These are phyloP conservation scores for Apiospora hydei DNA, from an alignment of 2,329 filamentous ascomycete genomes.

Conservation along the genomic window DNA sequence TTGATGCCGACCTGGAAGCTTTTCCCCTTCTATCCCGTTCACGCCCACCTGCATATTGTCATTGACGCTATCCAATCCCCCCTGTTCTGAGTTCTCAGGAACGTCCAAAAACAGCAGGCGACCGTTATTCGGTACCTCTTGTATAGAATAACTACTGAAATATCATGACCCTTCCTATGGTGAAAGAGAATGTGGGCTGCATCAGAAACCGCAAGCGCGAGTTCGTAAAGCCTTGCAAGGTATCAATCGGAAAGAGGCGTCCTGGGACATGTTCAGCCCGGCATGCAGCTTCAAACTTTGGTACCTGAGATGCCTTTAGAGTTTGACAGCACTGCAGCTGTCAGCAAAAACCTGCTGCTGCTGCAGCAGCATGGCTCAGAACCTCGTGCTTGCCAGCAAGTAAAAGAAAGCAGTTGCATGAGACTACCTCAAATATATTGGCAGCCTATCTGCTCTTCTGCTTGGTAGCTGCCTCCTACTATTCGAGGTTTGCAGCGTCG, in stretches of 20 bases:
- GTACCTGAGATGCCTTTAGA: conserved; percentile 14
- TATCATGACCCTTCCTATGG: background rate
- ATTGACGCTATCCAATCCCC: background rate
- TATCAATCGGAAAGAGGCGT: background rate
- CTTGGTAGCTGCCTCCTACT: background rate
- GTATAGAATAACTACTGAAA: too few species aligned
- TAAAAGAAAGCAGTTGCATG: conserved; percentile 9
- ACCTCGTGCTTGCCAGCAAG: conserved; percentile 5
- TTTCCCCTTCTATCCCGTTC: background rate
- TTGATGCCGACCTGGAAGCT: background rate
- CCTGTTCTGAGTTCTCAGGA: background rate
- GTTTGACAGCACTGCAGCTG: conserved; percentile 19
- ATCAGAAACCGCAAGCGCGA: too few species aligned
- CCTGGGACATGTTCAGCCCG: background rate
- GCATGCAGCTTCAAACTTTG: conserved; percentile 5
- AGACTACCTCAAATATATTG: conserved; percentile 5
- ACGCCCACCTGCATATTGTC: background rate
- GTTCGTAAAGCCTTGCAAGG: background rate
- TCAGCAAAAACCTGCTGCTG: conserved; percentile 2
- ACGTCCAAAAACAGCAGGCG: background rate
- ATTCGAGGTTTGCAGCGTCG: background rate
- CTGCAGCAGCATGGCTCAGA: background rate
- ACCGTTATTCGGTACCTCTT: background rate
- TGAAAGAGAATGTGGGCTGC: background rate
- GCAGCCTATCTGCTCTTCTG: background rate